A percentile compares a stretch with the other conserved stretches of the same genome.
Conservation (phyloP, 2,329 filamentous ascomycete species). For the Rhytidhysteron rufulum region DNA sequence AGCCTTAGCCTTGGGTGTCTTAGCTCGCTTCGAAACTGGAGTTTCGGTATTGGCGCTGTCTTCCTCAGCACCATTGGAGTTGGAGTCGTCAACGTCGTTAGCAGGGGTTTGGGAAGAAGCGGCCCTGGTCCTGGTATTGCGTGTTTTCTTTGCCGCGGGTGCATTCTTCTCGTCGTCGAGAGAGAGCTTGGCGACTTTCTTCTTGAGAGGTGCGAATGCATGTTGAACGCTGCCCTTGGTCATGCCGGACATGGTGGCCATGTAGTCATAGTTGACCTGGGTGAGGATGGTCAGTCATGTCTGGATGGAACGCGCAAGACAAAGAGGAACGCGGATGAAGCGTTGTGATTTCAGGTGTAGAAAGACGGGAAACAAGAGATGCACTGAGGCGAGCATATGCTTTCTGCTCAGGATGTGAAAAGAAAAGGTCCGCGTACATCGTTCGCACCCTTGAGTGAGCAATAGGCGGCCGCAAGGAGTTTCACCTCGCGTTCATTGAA, state of each 20-base stretch:
- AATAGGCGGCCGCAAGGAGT: not conserved
- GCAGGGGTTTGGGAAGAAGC: not conserved
- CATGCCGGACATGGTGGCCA: conserved; percentile 3
- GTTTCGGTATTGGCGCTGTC: not conserved
- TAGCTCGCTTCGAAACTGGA: not conserved
- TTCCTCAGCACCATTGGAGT: not conserved
- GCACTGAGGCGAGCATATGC: no score
- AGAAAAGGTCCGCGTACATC: no score
- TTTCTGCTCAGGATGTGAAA: no score
- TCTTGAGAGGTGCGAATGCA: conserved; percentile 1
- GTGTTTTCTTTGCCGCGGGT: not conserved
- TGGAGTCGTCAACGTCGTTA: not conserved
- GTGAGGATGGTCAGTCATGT: not conserved
- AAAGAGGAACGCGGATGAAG: no score
- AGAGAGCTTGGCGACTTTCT: not conserved
- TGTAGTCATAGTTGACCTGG: conserved; percentile 1
- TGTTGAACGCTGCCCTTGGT: not conserved
- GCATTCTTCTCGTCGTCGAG: not conserved
- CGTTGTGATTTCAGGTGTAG: no score
- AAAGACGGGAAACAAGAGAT: no score
- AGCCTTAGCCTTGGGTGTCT: no score
- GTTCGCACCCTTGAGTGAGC: no score
- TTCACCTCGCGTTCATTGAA: conserved; percentile 1
- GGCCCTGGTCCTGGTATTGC: not conserved
- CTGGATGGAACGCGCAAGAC: not conserved